phyloP scores from a whole-genome alignment of 192 early-diverging fungal genomes.

The Obelidium mucronatum region DNA sequence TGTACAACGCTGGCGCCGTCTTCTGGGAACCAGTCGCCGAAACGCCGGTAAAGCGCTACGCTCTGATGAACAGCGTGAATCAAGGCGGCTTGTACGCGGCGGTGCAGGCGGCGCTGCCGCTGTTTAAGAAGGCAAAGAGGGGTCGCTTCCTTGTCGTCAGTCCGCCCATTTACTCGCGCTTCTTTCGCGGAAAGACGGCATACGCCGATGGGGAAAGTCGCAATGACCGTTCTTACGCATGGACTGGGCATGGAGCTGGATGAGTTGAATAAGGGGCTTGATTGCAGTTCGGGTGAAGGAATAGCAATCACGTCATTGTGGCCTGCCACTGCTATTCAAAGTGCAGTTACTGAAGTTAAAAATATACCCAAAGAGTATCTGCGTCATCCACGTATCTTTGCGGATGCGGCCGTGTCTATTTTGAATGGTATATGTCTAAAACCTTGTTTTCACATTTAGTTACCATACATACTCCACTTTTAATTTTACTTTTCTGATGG shows the following conservation, averaged over 20 bases:
- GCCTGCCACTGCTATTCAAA: conserved; percentile 50
- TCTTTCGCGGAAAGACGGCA: conserved; percentile 50
- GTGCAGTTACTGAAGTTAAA: conserved; percentile 37
- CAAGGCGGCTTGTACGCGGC: conserved; percentile 31
- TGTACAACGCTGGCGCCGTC: conserved; percentile 53
- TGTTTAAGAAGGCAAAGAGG: conserved; percentile 9
- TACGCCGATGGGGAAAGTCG: conserved; percentile 49
- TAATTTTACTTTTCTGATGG: too few relatives aligned
- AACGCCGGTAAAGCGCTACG: conserved; percentile 31
- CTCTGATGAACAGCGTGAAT: conserved; percentile 42
- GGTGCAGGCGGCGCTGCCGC: conserved; percentile 35
- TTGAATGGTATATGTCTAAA: conserved; percentile 29
- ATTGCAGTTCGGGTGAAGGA: not conserved
- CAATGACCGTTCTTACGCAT: conserved; percentile 44
- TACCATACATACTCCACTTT: not conserved
- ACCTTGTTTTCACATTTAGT: not conserved
- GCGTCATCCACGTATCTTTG: conserved; percentile 39
- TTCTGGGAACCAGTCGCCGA: conserved; percentile 38
- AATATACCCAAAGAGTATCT: conserved; percentile 15
- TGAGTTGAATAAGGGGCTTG: not conserved
- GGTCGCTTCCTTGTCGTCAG: conserved; percentile 44
- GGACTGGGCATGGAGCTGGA: conserved; percentile 46
- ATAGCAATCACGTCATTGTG: conserved; percentile 38
- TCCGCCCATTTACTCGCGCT: conserved; percentile 50
- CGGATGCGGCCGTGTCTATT: conserved; percentile 40